phyloP scores from a whole-genome alignment of 192 early-diverging fungal species.

The Linnemannia exigua region DNA sequence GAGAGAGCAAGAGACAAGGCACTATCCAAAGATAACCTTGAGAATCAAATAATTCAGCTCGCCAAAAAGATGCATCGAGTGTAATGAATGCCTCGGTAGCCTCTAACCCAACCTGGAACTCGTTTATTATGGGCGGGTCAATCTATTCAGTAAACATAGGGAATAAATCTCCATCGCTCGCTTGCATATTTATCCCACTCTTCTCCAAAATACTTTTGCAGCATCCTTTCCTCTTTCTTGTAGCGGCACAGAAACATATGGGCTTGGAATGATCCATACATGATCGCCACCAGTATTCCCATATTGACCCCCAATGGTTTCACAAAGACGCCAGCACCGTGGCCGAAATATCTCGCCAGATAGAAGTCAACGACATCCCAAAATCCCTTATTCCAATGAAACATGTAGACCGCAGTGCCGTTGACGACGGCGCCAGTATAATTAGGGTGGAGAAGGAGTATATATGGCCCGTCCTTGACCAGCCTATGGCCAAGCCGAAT shows the following conservation, averaged over 20 bases:
- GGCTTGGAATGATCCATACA: neutral
- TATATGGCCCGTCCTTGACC: slow-evolving; percentile 22
- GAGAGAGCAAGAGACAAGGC: too few relatives aligned
- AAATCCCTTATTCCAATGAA: slow-evolving; percentile 19
- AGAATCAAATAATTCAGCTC: too few relatives aligned
- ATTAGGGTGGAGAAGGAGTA: slow-evolving; percentile 20
- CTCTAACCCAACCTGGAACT: too few relatives aligned
- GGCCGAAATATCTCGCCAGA: neutral
- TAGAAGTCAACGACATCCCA: neutral
- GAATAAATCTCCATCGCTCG: slow-evolving; percentile 6
- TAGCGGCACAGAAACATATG: neutral
- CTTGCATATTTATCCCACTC: slow-evolving; percentile 17
- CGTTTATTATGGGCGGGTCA: too few relatives aligned
- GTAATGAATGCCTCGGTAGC: too few relatives aligned
- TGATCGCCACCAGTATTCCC: neutral
- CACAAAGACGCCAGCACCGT: neutral
- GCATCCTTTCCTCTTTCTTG: neutral
- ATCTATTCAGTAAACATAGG: slow-evolving; percentile 14
- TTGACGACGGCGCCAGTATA: slow-evolving; percentile 25
- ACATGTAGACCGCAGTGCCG: neutral
- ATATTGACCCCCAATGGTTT: too few relatives aligned
- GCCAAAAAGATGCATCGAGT: too few relatives aligned
- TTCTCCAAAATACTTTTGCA: slow-evolving; percentile 4
- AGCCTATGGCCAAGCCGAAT: slow-evolving; percentile 23
- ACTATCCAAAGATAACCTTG: too few relatives aligned